These are phyloP conservation scores for Fusarium dlaminii DNA, from an alignment of 2,329 filamentous ascomycete genomes.

Conservation along the genomic window DNA sequence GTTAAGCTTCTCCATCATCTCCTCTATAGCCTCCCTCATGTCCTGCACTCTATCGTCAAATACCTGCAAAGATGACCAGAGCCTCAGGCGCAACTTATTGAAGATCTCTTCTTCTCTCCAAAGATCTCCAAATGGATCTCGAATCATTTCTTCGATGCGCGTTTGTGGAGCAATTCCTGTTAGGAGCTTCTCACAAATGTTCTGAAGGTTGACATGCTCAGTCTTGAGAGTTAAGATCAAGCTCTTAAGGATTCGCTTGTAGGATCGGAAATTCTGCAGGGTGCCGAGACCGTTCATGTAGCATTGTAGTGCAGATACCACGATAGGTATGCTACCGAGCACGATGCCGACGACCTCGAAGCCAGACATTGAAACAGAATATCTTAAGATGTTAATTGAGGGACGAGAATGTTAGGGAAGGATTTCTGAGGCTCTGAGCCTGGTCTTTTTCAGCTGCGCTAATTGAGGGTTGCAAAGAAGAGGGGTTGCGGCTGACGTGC, in stretches of 20 bases:
- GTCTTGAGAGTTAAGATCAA: conserved; percentile 1
- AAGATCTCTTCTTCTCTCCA: background rate
- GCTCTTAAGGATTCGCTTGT: background rate
- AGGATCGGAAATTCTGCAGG: background rate
- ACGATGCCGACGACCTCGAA: background rate
- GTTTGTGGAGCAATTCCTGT: background rate
- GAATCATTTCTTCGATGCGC: background rate
- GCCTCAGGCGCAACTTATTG: background rate
- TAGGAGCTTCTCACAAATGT: background rate
- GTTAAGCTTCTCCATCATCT: background rate
- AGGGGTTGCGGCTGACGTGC: conserved; percentile 1
- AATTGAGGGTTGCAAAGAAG: background rate
- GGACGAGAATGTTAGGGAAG: accelerated
- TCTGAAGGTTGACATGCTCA: background rate
- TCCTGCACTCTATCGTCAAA: background rate
- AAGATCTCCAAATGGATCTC: background rate
- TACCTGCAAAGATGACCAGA: background rate
- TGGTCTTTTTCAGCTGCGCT: background rate
- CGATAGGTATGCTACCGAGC: background rate
- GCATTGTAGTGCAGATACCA: background rate
- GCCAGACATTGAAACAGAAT: background rate
- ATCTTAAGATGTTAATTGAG: accelerated
- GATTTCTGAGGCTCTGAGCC: accelerated
- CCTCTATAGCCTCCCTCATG: background rate
- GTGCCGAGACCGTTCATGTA: background rate